Evolutionary conservation across 2,329 filamentous ascomycete genomes (phyloP).

Genomic region (Canariomyces notabilis): DNA sequence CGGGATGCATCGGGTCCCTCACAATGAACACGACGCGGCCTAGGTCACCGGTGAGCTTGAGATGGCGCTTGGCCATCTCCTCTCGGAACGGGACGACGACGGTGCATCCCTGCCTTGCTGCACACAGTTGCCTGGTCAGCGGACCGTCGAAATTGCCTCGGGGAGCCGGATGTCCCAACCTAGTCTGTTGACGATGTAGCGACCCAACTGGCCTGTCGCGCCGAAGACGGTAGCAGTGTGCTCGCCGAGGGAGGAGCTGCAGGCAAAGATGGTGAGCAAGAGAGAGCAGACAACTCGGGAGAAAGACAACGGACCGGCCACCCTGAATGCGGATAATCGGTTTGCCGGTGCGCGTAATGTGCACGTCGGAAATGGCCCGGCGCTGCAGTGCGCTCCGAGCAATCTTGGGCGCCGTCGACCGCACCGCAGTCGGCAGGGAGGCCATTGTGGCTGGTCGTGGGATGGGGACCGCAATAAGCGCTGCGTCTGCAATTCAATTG

Average conservation of each 20-base stretch:
- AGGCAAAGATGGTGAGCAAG: conserved; percentile 9
- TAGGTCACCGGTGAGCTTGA: conserved; percentile 93
- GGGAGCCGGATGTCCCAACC: conserved; percentile 44
- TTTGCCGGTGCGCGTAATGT: conserved; percentile 93
- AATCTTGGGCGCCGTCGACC: conserved; percentile 44
- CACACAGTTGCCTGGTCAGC: conserved; percentile 27
- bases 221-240: conserved; percentile 98
- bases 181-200: conserved; percentile 95
- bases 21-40: conserved; percentile 85
- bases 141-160: conserved; percentile 14
- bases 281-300: no score
- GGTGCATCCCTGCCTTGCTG: conserved; percentile 88
- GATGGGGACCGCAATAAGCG: conserved; percentile 30
- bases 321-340: conserved; percentile 84
- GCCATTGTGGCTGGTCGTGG: conserved; percentile 43
- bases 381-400: conserved; percentile 44
- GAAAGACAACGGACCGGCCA: conserved; percentile 64
- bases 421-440: conserved; percentile 52
- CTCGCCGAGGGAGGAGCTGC: conserved; percentile 35
- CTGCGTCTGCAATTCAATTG: conserved; percentile 28
- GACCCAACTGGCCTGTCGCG: conserved; percentile 89
- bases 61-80: conserved; percentile 95
- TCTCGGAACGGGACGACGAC: conserved; percentile 92
- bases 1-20: conserved; percentile 26
- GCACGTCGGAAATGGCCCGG: conserved; percentile 69